Percentiles rank a stretch among this genome's conserved stretches.
Evolutionary conservation across 23 red algal species (phyloP).

Genomic region (Pyropia haitanensis): DNA sequence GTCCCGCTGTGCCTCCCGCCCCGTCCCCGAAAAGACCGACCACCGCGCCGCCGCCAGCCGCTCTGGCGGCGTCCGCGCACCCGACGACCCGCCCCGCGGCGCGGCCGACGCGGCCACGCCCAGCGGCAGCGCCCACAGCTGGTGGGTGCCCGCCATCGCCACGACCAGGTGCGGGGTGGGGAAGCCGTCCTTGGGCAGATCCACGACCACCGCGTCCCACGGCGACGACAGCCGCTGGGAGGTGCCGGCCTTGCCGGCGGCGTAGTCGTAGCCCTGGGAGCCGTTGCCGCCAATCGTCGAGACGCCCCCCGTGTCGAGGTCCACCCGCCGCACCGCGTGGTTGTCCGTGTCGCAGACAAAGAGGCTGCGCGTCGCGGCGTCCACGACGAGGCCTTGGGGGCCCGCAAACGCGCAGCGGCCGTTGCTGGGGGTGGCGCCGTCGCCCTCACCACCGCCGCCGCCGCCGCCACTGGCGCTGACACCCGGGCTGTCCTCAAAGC

Average conservation of each 20-base stretch:
- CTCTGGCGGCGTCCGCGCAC: neutral
- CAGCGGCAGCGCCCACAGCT: slow-evolving; percentile 66
- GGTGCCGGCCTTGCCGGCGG: slow-evolving; percentile 33
- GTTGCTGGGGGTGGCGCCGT: slow-evolving; percentile 21
- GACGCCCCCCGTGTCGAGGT: slow-evolving; percentile 32
- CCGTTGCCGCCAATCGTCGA: slow-evolving; percentile 54
- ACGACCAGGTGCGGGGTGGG: slow-evolving; percentile 17
- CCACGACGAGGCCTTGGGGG: slow-evolving; percentile 67
- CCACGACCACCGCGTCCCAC: slow-evolving; percentile 62
- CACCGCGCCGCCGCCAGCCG: slow-evolving; percentile 1
- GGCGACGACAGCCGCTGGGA: slow-evolving; percentile 46
- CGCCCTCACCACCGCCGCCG: neutral
- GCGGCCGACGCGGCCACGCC: neutral
- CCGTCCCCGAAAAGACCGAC: slow-evolving; percentile 56
- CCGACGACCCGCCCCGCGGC: no score
- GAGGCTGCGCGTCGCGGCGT: slow-evolving; percentile 17
- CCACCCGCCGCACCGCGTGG: slow-evolving; percentile 68
- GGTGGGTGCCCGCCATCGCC: slow-evolving; percentile 74
- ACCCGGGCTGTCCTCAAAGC: slow-evolving; percentile 49
- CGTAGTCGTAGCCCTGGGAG: slow-evolving; percentile 54
- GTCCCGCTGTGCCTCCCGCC: slow-evolving; percentile 55
- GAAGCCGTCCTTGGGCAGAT: neutral
- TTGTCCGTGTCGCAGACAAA: slow-evolving; percentile 74
- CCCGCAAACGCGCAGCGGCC: slow-evolving; percentile 29
- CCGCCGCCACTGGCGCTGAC: neutral